Conservation (phyloP, 805 yeast species). For the Wickerhamia fluorescens region DNA sequence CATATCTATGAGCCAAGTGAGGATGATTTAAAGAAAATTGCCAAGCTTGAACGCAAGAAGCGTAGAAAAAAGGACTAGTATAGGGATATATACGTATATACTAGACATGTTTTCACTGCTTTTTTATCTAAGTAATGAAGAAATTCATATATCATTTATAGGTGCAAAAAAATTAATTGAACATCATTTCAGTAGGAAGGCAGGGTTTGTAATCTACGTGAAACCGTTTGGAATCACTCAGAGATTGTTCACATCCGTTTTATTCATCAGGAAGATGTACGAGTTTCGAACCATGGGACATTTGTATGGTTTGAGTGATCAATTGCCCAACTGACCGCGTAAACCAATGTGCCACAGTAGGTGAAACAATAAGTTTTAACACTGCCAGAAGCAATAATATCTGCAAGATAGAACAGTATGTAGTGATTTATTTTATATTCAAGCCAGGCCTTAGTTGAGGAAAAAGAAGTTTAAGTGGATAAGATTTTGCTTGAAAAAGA, state of each 20-base stretch:
- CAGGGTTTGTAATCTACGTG: constrained; percentile 41
- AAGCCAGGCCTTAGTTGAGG: too few relatives aligned
- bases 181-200: constrained; percentile 41
- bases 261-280: constrained; percentile 26
- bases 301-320: background rate
- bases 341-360: background rate
- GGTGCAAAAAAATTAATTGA: constrained; percentile 8
- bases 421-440: too few relatives aligned
- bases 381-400: too few relatives aligned
- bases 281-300: background rate
- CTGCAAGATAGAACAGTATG: too few relatives aligned
- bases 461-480: too few relatives aligned
- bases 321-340: background rate
- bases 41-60: constrained; percentile 59
- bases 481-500: too few relatives aligned
- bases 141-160: background rate
- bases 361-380: too few relatives aligned
- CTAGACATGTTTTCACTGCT: too few relatives aligned
- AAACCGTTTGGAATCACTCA: constrained; percentile 36
- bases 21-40: constrained; percentile 68
- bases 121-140: too few relatives aligned
- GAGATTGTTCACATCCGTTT: constrained; percentile 47
- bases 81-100: background rate
- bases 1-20: constrained; percentile 88
- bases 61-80: constrained; percentile 20